phyloP scores from a whole-genome alignment of 2,329 filamentous ascomycete species.

The Hypoxylon sp. region DNA sequence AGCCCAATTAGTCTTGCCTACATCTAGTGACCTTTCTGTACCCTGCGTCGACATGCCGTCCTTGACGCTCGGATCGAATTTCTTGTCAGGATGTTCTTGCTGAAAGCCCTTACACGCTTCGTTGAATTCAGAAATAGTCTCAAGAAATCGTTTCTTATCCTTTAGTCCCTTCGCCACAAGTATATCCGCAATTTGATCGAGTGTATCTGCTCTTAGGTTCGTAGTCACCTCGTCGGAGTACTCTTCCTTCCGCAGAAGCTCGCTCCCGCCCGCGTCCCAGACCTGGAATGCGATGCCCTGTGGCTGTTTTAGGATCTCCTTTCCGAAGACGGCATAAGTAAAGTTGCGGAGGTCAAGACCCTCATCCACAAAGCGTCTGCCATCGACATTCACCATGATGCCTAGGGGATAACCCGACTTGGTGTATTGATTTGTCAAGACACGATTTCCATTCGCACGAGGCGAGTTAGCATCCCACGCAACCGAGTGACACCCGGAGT shows the following conservation, averaged over 20 bases:
- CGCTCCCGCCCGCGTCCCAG: conserved; percentile 69
- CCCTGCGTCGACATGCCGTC: conserved; percentile 75
- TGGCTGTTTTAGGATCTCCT: conserved; percentile 72
- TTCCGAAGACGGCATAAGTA: conserved; percentile 77
- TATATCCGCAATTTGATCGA: conserved; percentile 70
- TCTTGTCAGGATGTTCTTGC: conserved; percentile 60
- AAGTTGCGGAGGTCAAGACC: conserved; percentile 76
- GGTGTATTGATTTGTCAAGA: conserved; percentile 76
- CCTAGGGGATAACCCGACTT: conserved; percentile 79
- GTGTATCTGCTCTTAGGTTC: conserved; percentile 64
- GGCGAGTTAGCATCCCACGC: conserved; percentile 76
- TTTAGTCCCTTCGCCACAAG: conserved; percentile 64
- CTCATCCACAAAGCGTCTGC: conserved; percentile 76
- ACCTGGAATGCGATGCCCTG: conserved; percentile 73
- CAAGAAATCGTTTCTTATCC: conserved; percentile 62
- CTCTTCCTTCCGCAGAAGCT: conserved; percentile 73
- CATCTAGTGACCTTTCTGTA: conserved; percentile 56
- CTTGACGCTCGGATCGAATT: conserved; percentile 72
- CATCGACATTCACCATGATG: conserved; percentile 73
- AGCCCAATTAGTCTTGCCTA: conserved; percentile 78
- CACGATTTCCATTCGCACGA: conserved; percentile 67
- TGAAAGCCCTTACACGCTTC: conserved; percentile 65
- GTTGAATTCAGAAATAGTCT: conserved; percentile 71
- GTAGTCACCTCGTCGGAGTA: conserved; percentile 72
- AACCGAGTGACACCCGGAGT: conserved; percentile 75